Percentiles rank a stretch among this genome's conserved stretches.
Conservation (phyloP, 768 basidiomycete genomes). For the Xerocomellus amylosporus region DNA sequence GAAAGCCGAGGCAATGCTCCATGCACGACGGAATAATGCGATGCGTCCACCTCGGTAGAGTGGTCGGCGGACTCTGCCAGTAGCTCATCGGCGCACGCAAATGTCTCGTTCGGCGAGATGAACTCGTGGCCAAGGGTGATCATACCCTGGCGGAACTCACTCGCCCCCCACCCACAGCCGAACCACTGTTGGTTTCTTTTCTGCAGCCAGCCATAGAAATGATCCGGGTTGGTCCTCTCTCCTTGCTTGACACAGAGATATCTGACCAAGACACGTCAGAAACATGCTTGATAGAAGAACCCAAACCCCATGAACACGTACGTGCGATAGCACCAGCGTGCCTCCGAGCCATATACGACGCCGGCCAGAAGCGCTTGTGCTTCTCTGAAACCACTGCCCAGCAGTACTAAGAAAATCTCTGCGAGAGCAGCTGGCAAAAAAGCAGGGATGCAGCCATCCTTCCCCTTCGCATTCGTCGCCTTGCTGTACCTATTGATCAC, state of each 20-base stretch:
- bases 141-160: slow-evolving; percentile 7
- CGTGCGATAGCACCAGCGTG: neutral
- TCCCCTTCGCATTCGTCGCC: neutral
- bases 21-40: neutral
- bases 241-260: neutral
- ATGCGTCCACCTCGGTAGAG: neutral
- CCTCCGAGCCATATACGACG: neutral
- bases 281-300: neutral
- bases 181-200: neutral
- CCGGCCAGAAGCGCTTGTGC: slow-evolving; percentile 3
- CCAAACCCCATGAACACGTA: neutral
- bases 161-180: neutral
- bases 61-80: slow-evolving; percentile 6
- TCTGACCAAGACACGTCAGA: neutral
- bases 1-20: slow-evolving; percentile 1
- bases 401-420: neutral
- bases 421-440: neutral
- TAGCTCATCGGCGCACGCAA: neutral
- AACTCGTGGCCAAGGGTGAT: slow-evolving; percentile 1
- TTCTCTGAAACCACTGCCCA: slow-evolving; percentile 4
- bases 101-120: neutral
- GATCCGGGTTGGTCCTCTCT: neutral
- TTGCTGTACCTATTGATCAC: slow-evolving; percentile 7
- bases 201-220: neutral
- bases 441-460: neutral